Conservation (phyloP, 208 protist species). For the Crithidia acanthocephali region DNA sequence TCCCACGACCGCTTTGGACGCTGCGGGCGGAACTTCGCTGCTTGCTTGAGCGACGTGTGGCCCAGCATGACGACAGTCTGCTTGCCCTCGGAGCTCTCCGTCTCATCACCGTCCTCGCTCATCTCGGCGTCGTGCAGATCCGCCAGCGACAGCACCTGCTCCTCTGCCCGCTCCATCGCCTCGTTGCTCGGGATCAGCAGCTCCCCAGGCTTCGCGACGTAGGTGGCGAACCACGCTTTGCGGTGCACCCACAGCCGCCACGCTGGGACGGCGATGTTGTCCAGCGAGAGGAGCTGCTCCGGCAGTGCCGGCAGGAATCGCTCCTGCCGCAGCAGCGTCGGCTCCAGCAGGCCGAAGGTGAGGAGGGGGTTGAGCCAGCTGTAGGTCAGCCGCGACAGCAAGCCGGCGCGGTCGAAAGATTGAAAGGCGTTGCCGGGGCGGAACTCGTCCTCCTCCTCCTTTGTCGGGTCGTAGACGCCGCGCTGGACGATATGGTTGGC, state of each 20-base stretch:
- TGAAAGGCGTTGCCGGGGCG: constrained; percentile 71
- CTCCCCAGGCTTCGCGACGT: constrained; percentile 40
- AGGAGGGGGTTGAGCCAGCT: constrained; percentile 75
- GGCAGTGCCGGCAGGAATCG: constrained; percentile 68
- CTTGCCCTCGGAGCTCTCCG: constrained; percentile 51
- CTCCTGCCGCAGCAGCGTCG: constrained; percentile 62
- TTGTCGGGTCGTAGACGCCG: constrained; percentile 46
- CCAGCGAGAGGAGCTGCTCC: constrained; percentile 46
- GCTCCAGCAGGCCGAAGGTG: constrained; percentile 55
- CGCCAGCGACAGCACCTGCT: constrained; percentile 30
- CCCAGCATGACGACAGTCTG: constrained; percentile 56
- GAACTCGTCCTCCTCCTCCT: constrained; percentile 61
- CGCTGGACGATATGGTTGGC: constrained; percentile 36
- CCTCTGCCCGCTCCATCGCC: constrained; percentile 45
- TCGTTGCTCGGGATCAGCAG: constrained; percentile 54
- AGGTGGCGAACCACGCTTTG: constrained; percentile 42
- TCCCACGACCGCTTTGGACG: constrained; percentile 37
- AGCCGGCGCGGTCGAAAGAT: constrained; percentile 48
- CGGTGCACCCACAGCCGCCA: constrained; percentile 70
- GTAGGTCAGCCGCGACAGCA: constrained; percentile 46
- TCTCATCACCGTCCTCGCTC: constrained; percentile 38
- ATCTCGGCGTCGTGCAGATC: constrained; percentile 25
- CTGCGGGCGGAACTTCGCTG: constrained; percentile 46
- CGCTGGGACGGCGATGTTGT: constrained; percentile 49
- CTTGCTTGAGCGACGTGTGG: constrained; percentile 44